Conservation (phyloP, 2,329 filamentous ascomycete species). For the Aspergillus luchuensis region DNA sequence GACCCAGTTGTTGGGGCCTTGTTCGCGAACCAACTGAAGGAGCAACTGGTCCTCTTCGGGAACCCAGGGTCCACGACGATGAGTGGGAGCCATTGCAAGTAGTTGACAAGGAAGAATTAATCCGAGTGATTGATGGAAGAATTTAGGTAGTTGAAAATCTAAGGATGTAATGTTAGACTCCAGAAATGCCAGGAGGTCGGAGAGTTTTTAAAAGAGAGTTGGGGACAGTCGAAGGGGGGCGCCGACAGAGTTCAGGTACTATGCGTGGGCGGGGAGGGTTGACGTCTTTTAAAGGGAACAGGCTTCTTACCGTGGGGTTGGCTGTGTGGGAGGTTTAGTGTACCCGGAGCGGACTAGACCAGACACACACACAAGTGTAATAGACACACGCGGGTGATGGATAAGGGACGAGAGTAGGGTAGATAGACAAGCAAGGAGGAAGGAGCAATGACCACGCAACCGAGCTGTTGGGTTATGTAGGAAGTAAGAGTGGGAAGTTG, state of each 20-base stretch:
- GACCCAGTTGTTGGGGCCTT: constrained; percentile 87
- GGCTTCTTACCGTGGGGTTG: constrained; percentile 8
- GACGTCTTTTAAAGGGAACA: background rate
- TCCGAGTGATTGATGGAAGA: background rate
- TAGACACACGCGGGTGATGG: background rate
- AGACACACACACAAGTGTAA: background rate
- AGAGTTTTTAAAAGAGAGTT: background rate
- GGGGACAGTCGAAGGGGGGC: background rate
- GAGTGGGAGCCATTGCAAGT: constrained; percentile 48
- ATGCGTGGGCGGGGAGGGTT: constrained; percentile 4
- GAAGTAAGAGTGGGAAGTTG: background rate
- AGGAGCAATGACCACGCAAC: constrained; percentile 6
- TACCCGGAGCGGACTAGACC: background rate
- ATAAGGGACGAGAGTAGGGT: background rate
- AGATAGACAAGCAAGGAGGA: background rate
- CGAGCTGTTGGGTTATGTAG: background rate
- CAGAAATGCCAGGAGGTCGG: background rate
- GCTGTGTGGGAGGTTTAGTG: background rate
- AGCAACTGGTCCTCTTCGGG: constrained; percentile 72
- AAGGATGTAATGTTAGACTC: background rate
- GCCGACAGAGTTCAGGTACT: background rate
- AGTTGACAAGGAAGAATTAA: background rate
- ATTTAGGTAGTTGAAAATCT: background rate
- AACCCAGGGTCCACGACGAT: constrained; percentile 81
- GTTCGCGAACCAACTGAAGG: constrained; percentile 67